Evolutionary conservation across 2,329 filamentous ascomycete genomes (phyloP).

Genomic region (Zymoseptoria brevis): DNA sequence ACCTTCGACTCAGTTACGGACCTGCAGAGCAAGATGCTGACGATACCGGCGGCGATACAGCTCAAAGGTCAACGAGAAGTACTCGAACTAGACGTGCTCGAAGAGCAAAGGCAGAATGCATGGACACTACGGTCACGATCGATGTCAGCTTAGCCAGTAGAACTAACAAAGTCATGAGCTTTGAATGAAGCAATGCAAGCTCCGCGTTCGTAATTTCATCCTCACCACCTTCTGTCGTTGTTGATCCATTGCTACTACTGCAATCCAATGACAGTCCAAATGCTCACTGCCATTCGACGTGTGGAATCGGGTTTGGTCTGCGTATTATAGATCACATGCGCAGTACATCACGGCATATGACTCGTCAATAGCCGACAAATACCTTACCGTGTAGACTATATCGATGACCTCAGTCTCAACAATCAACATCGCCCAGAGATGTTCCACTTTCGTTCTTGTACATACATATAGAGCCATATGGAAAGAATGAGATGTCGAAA

Average conservation of each 20-base stretch:
- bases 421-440: background rate
- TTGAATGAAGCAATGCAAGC: background rate
- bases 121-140: background rate
- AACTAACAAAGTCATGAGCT: background rate
- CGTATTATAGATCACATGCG: background rate
- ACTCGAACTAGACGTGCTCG: background rate
- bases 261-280: too few relatives aligned
- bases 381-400: background rate
- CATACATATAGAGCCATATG: background rate
- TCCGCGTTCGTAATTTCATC: background rate
- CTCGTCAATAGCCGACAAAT: background rate
- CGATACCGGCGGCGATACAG: background rate
- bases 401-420: background rate
- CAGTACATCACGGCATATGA: background rate
- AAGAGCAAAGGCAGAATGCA: background rate
- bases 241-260: background rate
- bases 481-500: slow-evolving; percentile 9
- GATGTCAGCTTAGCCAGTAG: background rate
- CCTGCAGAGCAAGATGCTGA: background rate
- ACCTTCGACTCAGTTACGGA: background rate
- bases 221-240: background rate
- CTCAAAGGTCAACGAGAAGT: background rate
- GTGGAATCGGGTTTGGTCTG: too few relatives aligned
- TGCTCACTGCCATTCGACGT: too few relatives aligned
- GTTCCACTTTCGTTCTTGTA: background rate